Evolutionary conservation across 805 yeast species (phyloP).

Genomic region (Wickerhamiella qilinensis): DNA sequence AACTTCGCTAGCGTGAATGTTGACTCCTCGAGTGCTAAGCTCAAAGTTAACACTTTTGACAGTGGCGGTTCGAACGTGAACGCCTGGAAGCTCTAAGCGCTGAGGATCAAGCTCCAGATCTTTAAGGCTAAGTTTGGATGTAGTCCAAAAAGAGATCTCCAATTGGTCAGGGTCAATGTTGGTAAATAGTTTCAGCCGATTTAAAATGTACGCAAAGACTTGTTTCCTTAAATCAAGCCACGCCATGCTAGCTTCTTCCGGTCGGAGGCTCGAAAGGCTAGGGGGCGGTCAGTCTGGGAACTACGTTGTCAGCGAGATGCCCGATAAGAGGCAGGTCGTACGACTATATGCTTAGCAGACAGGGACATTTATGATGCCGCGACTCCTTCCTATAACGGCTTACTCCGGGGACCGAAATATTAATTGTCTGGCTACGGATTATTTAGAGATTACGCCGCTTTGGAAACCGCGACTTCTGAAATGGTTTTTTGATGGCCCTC

Average conservation of each 20-base stretch:
- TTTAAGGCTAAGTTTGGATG: constrained; percentile 24
- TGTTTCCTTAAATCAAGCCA: constrained; percentile 56
- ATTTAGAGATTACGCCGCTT: neutral
- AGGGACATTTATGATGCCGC: too few relatives aligned
- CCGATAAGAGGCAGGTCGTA: too few relatives aligned
- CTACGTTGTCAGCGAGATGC: too few relatives aligned
- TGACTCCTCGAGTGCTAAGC: constrained; percentile 55
- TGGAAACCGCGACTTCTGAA: neutral
- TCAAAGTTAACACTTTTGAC: constrained; percentile 38
- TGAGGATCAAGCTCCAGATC: constrained; percentile 62
- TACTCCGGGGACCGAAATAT: too few relatives aligned
- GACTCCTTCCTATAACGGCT: too few relatives aligned
- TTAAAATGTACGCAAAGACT: constrained; percentile 60
- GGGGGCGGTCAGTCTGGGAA: too few relatives aligned
- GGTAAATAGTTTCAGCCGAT: constrained; percentile 68
- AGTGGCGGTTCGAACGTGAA: constrained; percentile 44
- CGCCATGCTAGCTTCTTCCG: too few relatives aligned
- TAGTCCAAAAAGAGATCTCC: constrained; percentile 59
- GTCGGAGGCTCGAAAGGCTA: too few relatives aligned
- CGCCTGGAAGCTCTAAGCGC: constrained; percentile 44
- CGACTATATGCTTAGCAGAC: too few relatives aligned
- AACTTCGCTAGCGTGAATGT: constrained; percentile 40
- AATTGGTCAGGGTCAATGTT: constrained; percentile 67
- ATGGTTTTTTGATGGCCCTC: too few relatives aligned
- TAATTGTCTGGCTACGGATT: too few relatives aligned